A percentile compares a stretch with the other conserved stretches of the same genome.
These are phyloP conservation scores for Cystoisospora suis DNA, from an alignment of 169 alveolate genomes.

Conservation along the genomic window DNA sequence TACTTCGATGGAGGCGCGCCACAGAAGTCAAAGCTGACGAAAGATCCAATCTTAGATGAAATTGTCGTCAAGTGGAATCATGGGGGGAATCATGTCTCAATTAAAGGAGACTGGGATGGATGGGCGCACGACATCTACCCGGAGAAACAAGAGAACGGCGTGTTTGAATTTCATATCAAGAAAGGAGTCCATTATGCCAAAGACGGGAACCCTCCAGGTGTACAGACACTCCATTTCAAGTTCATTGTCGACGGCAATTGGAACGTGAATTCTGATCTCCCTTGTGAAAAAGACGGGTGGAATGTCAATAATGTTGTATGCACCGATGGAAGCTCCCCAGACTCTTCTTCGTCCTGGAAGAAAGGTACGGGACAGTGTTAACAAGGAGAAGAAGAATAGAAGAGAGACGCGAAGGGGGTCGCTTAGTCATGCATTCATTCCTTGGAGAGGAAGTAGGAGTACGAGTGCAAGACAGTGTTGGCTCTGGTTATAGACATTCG, in stretches of 20 bases:
- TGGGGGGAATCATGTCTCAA: not conserved
- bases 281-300: conserved; percentile 79
- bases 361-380: not conserved
- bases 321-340: not conserved
- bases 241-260: conserved; percentile 87
- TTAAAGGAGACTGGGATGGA: conserved; percentile 77
- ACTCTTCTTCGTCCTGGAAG: not conserved
- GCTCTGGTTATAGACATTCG: no score
- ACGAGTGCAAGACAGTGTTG: not conserved
- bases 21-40: not conserved
- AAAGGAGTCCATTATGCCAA: conserved; percentile 3
- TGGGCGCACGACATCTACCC: conserved; percentile 81
- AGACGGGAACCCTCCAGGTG: not conserved
- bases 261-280: conserved; percentile 75
- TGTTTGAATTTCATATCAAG: not conserved
- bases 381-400: not conserved
- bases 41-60: conserved; percentile 42
- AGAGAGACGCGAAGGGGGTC: not conserved
- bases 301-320: conserved; percentile 77
- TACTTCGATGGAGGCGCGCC: not conserved
- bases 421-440: not conserved
- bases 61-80: not conserved
- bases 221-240: conserved; percentile 69
- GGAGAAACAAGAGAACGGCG: conserved; percentile 37
- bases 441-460: not conserved